Evolutionary conservation across 2,329 filamentous ascomycete species (phyloP).

Genomic region (Paramyrothecium roridum): DNA sequence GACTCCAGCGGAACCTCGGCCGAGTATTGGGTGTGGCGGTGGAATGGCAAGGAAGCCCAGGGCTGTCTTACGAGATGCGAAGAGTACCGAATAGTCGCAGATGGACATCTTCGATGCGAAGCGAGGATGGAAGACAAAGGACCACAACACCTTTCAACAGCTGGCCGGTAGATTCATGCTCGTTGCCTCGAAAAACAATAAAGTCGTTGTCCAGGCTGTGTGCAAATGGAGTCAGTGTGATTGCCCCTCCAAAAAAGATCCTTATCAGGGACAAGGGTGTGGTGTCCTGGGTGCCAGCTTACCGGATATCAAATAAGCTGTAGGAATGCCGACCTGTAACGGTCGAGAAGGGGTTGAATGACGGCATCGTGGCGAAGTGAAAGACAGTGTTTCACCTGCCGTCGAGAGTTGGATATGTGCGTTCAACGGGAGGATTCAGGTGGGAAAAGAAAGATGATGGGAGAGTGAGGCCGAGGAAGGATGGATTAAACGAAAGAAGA

Average conservation of each 20-base stretch:
- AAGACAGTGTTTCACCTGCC: not conserved
- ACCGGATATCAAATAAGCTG: constrained; percentile 59
- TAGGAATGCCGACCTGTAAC: constrained; percentile 48
- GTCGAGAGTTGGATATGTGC: not conserved
- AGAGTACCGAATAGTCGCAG: constrained; percentile 69
- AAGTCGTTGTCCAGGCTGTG: constrained; percentile 73
- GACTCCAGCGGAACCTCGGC: too few species aligned
- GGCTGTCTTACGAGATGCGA: constrained; percentile 56
- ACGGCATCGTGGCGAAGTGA: constrained; percentile 42
- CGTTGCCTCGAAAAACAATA: constrained; percentile 72
- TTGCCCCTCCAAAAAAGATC: not conserved
- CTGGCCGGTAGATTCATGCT: constrained; percentile 73
- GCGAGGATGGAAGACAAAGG: constrained; percentile 65
- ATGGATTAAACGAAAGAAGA: not conserved
- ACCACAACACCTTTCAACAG: constrained; percentile 71
- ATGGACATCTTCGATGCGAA: constrained; percentile 71
- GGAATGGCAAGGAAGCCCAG: not conserved
- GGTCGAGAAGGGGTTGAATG: constrained; percentile 53
- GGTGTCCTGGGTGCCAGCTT: constrained; percentile 16
- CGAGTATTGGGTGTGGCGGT: too few species aligned
- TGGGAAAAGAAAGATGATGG: not conserved
- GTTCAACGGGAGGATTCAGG: not conserved
- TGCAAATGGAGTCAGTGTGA: not conserved
- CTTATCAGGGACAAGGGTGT: not conserved
- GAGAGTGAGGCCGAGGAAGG: not conserved